phyloP scores from a whole-genome alignment of 768 basidiomycete species.

The Mycena haematopus region DNA sequence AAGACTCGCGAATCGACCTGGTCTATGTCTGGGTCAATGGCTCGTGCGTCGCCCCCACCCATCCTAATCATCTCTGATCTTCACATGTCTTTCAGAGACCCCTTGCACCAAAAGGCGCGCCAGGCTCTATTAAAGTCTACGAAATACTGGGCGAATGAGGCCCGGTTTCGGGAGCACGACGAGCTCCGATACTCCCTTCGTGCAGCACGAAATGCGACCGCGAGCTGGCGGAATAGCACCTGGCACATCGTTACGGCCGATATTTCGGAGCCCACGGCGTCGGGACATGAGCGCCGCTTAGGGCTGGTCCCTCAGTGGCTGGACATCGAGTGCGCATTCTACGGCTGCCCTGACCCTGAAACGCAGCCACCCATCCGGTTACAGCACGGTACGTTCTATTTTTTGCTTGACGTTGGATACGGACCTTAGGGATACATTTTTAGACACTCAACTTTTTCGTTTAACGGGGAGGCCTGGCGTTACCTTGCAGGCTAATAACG shows the following conservation, averaged over 20 bases:
- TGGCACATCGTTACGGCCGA: slow-evolving; percentile 45
- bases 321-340: slow-evolving; percentile 29
- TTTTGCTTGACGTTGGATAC: slow-evolving; percentile 29
- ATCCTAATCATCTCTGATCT: neutral
- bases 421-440: neutral
- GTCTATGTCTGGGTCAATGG: slow-evolving; percentile 33
- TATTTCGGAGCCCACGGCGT: slow-evolving; percentile 25
- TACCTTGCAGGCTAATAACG: neutral
- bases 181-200: slow-evolving; percentile 45
- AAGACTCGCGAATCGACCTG: slow-evolving; percentile 26
- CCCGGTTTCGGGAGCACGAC: slow-evolving; percentile 41
- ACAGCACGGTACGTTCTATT: slow-evolving; percentile 38
- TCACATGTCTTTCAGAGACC: slow-evolving; percentile 9
- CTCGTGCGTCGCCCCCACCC: slow-evolving; percentile 24
- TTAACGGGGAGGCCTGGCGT: slow-evolving; percentile 24
- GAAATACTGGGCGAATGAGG: slow-evolving; percentile 21
- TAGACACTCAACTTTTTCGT: slow-evolving; percentile 30
- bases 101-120: slow-evolving; percentile 26
- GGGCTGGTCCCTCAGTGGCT: slow-evolving; percentile 51
- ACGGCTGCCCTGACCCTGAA: slow-evolving; percentile 33
- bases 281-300: slow-evolving; percentile 31
- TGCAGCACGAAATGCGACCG: slow-evolving; percentile 39
- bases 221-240: slow-evolving; percentile 33
- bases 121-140: slow-evolving; percentile 7
- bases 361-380: slow-evolving; percentile 33